Evolutionary conservation across 2,329 filamentous ascomycete species (phyloP).

Genomic region (Talaromyces sp.): DNA sequence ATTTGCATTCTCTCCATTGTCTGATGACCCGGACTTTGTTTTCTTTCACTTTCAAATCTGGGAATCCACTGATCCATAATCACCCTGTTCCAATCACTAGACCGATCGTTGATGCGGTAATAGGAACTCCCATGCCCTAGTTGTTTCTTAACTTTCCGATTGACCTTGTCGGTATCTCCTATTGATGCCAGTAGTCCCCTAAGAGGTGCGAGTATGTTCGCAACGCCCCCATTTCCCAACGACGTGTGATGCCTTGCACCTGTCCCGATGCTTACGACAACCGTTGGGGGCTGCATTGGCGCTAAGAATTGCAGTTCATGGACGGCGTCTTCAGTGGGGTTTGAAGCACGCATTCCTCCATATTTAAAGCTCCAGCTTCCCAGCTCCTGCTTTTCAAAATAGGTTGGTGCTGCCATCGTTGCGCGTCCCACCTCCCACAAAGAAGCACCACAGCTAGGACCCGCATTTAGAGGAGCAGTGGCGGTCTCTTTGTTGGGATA

Average conservation of each 20-base stretch:
- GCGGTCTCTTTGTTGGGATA: not conserved
- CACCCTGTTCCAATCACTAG: not conserved
- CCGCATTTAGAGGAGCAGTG: not conserved
- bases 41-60: not conserved
- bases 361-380: constrained; percentile 26
- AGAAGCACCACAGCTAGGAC: constrained; percentile 16
- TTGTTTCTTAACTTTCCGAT: not conserved
- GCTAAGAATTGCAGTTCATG: not conserved
- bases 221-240: not conserved
- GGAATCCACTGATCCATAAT: not conserved
- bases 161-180: not conserved
- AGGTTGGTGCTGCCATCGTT: constrained; percentile 49
- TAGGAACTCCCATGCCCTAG: not conserved
- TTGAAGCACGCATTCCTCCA: not conserved
- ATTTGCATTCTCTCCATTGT: not conserved
- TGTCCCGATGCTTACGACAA: not conserved
- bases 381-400: constrained; percentile 22
- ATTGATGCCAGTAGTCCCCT: not conserved
- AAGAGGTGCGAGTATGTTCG: not conserved
- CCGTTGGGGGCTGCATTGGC: not conserved
- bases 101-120: not conserved
- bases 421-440: constrained; percentile 54
- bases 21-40: not conserved
- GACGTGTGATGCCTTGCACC: not conserved
- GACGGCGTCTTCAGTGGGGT: not conserved